Conservation (phyloP, 768 basidiomycete genomes). For the Lentinula detonsa region DNA sequence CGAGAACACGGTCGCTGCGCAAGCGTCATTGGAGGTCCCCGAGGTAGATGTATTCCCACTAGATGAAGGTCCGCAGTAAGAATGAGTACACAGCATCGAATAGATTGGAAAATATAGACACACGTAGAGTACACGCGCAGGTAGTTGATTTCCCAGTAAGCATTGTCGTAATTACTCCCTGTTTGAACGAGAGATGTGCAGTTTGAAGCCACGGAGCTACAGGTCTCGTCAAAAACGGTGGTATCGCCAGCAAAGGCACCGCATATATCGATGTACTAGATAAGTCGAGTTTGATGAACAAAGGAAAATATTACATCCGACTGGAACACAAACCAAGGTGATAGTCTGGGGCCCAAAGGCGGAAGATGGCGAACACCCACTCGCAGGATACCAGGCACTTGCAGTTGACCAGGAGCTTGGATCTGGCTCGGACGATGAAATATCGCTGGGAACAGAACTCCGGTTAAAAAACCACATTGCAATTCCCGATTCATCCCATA, state of each 20-base stretch:
- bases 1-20: not conserved
- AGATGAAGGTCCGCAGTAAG: not conserved
- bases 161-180: slow-evolving; percentile 24
- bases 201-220: not conserved
- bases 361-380: not conserved
- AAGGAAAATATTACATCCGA: not conserved
- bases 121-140: slow-evolving; percentile 24
- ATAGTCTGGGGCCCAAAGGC: not conserved
- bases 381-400: not conserved
- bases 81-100: not conserved
- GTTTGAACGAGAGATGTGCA: slow-evolving; percentile 27
- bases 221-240: not conserved
- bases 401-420: not conserved
- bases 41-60: not conserved
- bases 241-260: not conserved
- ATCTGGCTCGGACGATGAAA: not conserved
- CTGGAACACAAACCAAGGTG: not conserved
- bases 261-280: slow-evolving; percentile 1
- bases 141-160: slow-evolving; percentile 36
- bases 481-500: not conserved
- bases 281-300: not conserved
- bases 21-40: not conserved
- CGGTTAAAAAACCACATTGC: slow-evolving; percentile 3
- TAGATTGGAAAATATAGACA: not conserved
- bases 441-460: not conserved